phyloP scores from a whole-genome alignment of 2,329 filamentous ascomycete species.

The Hortaea sp. region DNA sequence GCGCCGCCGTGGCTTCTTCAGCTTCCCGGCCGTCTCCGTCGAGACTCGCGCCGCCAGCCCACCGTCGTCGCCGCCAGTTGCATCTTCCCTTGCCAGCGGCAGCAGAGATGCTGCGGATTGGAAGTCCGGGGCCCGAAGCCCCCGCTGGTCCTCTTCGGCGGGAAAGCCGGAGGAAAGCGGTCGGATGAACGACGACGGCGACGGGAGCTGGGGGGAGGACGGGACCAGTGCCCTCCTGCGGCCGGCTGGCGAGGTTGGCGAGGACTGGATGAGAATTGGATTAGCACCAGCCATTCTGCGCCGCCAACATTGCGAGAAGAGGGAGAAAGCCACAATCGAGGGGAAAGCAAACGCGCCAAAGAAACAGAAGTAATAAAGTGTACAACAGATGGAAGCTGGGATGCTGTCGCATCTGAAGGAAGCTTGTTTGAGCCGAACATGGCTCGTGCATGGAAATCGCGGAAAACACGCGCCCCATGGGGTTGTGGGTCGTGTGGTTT shows the following conservation, averaged over 20 bases:
- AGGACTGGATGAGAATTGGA: neutral
- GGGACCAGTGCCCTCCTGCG: neutral
- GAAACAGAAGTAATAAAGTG: too few relatives aligned
- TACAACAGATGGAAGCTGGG: neutral
- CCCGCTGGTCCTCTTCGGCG: neutral
- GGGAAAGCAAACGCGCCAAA: neutral
- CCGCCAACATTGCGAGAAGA: neutral
- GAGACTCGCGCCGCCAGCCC: neutral
- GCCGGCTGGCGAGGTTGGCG: neutral
- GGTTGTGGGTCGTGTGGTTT: neutral
- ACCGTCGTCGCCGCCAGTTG: neutral
- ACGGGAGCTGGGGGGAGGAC: neutral
- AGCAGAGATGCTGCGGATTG: neutral
- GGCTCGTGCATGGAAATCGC: neutral
- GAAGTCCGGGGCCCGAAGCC: neutral
- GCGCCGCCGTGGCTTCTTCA: slow-evolving; percentile 7
- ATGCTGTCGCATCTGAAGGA: neutral
- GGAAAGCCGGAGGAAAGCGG: neutral
- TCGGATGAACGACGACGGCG: neutral
- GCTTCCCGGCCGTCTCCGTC: neutral
- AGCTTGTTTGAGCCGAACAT: neutral
- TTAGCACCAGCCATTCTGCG: slow-evolving; percentile 1
- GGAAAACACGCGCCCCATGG: neutral
- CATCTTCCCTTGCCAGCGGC: neutral
- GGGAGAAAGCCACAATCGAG: neutral